phyloP scores from a whole-genome alignment of 225 moss, liverwort and hornwort species.

The Pleurozium schreberi region DNA sequence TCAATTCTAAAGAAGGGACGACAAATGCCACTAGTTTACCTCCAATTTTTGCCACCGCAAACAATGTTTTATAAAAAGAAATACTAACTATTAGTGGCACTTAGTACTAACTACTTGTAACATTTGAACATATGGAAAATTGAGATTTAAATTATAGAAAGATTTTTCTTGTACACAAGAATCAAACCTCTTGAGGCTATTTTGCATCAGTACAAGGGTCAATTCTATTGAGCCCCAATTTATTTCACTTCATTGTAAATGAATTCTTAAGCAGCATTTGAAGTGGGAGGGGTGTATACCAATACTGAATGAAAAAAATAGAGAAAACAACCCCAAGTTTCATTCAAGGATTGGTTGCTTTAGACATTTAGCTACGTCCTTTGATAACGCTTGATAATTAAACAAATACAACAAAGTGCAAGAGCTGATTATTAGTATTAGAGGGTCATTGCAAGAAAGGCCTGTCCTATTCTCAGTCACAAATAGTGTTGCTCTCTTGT shows the following conservation, averaged over 20 bases:
- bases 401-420: background rate
- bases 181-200: fast-evolving
- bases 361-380: no score
- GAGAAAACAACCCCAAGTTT: background rate
- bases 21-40: background rate
- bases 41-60: fast-evolving
- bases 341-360: background rate
- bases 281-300: background rate
- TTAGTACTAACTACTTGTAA: background rate
- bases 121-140: background rate
- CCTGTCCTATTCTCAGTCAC: no score
- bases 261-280: background rate
- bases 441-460: no score
- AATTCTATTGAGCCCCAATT: background rate
- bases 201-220: background rate
- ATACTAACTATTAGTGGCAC: no score
- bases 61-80: background rate
- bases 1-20: background rate
- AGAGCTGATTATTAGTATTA: background rate
- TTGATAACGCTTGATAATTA: background rate
- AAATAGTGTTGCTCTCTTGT: no score
- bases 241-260: background rate
- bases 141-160: background rate
- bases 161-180: background rate
- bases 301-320: no score